Base-by-base conservation (phyloP, 2,329 filamentous ascomycete genomes). In the Didymosphaeria variabile region DNA sequence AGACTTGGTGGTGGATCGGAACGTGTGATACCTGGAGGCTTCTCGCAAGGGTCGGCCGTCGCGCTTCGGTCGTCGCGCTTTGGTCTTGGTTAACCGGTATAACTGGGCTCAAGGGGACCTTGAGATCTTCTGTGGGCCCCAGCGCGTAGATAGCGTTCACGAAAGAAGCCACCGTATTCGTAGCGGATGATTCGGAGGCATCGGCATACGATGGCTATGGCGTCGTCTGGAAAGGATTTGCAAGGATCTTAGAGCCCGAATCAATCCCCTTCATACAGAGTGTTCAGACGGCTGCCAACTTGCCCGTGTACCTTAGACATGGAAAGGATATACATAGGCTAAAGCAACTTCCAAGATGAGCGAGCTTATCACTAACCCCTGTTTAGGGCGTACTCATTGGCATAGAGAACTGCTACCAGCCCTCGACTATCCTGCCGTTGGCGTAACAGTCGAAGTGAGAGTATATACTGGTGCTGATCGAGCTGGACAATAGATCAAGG, bases 231-330 rank as follows among this genome's bases (percentile, higher is more conserved):
- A 23, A 23, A 32, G 47, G 44, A 2, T 63, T 61, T 38, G n/a
- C 38, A 15, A 53, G 59, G 1, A 62, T 64, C 12, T 10, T 66
- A 15, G 63, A 55, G 6, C 6, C 64, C n/a, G 40, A 59, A 29
- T 38, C 40, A 15, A 32, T 58, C 21, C 17, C 34, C 19, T 53
- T 46, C 8, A 29, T 15, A 29, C 55, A 46, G 17, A 42, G 21
- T 1, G 47, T 55, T n/a, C 44, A 64, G 15, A 21, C 34, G 17
- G 26, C 38, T 36, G 9, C 58, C 21, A 17, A 21, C 32, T 7
- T 80, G 76, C 1, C 80, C 82, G 67, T 83, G 0, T 82, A 84
- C 36, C 64, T 86, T 19, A 77, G 81, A 2, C 81, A 87, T 67
- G 79, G 83, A 2, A 64, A 63, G 5, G 63, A 67, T 54, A 59